Conservation (phyloP, 140 eudicot species). For the Anethum foeniculum region DNA sequence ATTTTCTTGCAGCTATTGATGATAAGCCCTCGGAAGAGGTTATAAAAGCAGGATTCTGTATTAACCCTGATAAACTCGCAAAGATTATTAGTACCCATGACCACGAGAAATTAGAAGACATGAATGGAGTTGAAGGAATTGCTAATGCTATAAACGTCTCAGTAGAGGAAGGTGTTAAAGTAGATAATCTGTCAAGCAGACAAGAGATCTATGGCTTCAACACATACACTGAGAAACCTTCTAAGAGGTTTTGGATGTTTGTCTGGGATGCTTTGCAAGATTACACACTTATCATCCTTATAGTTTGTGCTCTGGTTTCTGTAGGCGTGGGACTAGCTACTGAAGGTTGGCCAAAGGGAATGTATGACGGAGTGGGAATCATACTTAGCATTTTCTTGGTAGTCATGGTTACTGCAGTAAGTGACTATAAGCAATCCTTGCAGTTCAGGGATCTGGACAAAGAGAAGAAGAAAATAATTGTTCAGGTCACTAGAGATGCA, state of each 20-base stretch:
- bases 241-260: slow-evolving; percentile 38
- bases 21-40: slow-evolving; percentile 2
- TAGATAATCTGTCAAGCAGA: slow-evolving; percentile 20
- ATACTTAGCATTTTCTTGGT: slow-evolving; percentile 32
- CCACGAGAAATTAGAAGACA: slow-evolving; percentile 9
- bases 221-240: slow-evolving; percentile 38
- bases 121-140: slow-evolving; percentile 35
- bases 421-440: slow-evolving; percentile 41
- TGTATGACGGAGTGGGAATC: slow-evolving; percentile 46
- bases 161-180: slow-evolving; percentile 32
- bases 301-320: slow-evolving; percentile 37
- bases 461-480: slow-evolving; percentile 37
- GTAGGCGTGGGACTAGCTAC: slow-evolving; percentile 42
- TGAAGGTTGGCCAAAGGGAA: slow-evolving; percentile 41
- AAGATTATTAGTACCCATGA: slow-evolving; percentile 23
- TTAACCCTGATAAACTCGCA: slow-evolving; percentile 36
- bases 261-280: slow-evolving; percentile 55
- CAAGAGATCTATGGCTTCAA: slow-evolving; percentile 36
- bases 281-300: slow-evolving; percentile 30
- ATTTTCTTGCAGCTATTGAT: background rate
- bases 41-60: slow-evolving; percentile 15
- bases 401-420: slow-evolving; percentile 38
- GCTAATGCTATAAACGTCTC: slow-evolving; percentile 30
- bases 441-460: slow-evolving; percentile 38
- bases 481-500: slow-evolving; percentile 44